Evolutionary conservation across 176 grass and related monocot genomes (phyloP), one percentile per base, ranked within the genome.

Genomic region (Musa beccarii): DNA sequence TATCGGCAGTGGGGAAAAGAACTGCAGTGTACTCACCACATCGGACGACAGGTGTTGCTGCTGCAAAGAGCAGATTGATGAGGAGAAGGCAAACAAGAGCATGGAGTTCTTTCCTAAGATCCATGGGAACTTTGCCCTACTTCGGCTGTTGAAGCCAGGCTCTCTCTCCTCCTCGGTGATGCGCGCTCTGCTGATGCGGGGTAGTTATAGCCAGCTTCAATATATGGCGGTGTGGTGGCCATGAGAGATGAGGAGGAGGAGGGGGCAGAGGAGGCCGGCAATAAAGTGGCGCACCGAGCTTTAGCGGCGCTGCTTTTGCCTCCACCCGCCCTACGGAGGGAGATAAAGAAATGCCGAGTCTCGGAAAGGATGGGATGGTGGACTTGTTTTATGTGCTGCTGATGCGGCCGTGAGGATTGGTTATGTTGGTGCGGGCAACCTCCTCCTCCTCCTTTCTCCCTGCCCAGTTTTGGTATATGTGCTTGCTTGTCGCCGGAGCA

Each of bases 391-490:
- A 43, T 76, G 9, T 1, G 1, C 52, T 65, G 63, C 21, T 11
- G 63, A 23, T 65, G 21, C 21, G 21, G 63, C 21, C 15, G n/a
- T 14, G 2, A 23, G 21, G 21, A 28, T n/a, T 64, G 21, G 24
- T 24, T 11, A 26, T 66, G 1, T 12, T n/a, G 63, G 22, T 12
- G 10, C 11, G 23, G 52, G 25, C 54, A 57, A 34, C 14, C 25
- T 54, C 21, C 67, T 64, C 76, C 50, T 43, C 24, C 71, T 78
- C 72, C 77, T 79, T 86, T 74, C 87, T 84, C 83, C 85, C 76
- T 76, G 43, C 51, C 69, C 78, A 90, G 90, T 90, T 89, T 97
- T 88, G 87, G 90, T 77, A 97, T 91, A 93, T 82, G 87, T 97
- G 85, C 93, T 97, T 97, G 87, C 87, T 92, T 84, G 89, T 23